Base-by-base conservation (phyloP, 2,329 filamentous ascomycete species). In the Apiospora arundinis region DNA sequence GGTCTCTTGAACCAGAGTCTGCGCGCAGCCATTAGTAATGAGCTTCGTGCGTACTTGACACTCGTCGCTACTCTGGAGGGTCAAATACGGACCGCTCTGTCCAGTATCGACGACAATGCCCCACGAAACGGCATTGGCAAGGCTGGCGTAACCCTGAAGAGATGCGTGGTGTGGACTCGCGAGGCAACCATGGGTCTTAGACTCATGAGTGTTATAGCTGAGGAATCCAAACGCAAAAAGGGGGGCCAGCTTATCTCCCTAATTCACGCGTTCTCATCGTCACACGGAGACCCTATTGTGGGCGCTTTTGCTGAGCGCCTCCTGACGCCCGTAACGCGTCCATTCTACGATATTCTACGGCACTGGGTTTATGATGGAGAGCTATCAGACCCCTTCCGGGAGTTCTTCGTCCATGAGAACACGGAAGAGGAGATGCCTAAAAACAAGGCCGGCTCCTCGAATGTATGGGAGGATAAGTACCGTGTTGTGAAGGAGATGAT, bases 341-440 rank as follows among this genome's bases (percentile, higher is more conserved):
- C 97, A 0, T 99, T 99, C 80, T 99, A 99, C 81, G 94, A 97
- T 77, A 98, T 99, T 85, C 86, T 99, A 70, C 91, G 95, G 70
- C 93, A 94, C 77, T 99, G 96, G 96, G 97, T 99, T 68, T 99
- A 99, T 79, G 95, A 99, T 78, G 96, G 96, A 73, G 97, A 99
- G 84, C 88, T 99, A 18, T 95, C 94, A n/a, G 96, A 99, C 81
- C 96, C 97, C 0, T 98, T 95, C 78, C 88, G 91, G 70, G 96
- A 99, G 78, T 99, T 99, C 82, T 98, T 99, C 77, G 95, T 99
- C 25, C 91, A 91, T 25, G 94, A 98, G 80, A 94, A 95, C 76
- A 89, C 91, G 69, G 87, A 89, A 6, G 82, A 83, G 65, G 82
- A 86, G 42, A 76, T 80, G 70, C 70, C 78, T 42, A 89, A 72